Percentiles rank a stretch among this genome's conserved stretches.
phyloP scores from a whole-genome alignment of 1,284 basidiomycete species.

The Sporisorium reilianum region DNA sequence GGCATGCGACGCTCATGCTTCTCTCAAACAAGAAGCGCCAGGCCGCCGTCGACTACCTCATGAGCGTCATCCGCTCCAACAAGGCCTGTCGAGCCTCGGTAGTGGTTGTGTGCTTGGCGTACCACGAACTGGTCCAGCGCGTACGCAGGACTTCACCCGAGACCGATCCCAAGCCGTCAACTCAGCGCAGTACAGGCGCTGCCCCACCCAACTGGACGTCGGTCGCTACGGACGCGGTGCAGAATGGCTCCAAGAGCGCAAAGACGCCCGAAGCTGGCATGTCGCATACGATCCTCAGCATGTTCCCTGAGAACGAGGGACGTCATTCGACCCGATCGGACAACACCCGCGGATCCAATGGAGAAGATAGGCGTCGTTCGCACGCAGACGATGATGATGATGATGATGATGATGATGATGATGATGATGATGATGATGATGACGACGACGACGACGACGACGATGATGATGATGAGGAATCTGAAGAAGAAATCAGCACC shows the following conservation, averaged over 20 bases:
- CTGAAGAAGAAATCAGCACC: conserved; percentile 30
- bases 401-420: background rate
- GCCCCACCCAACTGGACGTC: conserved; percentile 31
- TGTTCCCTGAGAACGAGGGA: conserved; percentile 28
- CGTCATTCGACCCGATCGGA: conserved; percentile 2
- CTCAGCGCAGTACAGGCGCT: background rate
- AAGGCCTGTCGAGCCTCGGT: conserved; percentile 52
- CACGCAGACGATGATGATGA: background rate
- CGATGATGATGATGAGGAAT: conserved; percentile 18
- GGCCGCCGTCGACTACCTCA: conserved; percentile 47
- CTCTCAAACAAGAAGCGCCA: conserved; percentile 41
- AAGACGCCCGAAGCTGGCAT: conserved; percentile 11
- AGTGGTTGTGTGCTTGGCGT: conserved; percentile 53
- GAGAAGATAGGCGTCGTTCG: background rate
- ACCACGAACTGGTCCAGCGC: conserved; percentile 51
- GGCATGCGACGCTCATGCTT: conserved; percentile 49
- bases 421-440: conserved; percentile 15
- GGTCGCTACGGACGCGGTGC: conserved; percentile 24
- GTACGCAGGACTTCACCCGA: conserved; percentile 26
- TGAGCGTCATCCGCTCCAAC: conserved; percentile 42
- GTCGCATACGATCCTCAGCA: conserved; percentile 22
- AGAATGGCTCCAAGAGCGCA: conserved; percentile 6
- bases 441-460: conserved; percentile 11
- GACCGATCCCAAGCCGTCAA: conserved; percentile 6
- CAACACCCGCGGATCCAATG: background rate